These are phyloP conservation scores for Paramecium tetraurelia DNA, from an alignment of 73 alveolate genomes.

Conservation along the genomic window DNA sequence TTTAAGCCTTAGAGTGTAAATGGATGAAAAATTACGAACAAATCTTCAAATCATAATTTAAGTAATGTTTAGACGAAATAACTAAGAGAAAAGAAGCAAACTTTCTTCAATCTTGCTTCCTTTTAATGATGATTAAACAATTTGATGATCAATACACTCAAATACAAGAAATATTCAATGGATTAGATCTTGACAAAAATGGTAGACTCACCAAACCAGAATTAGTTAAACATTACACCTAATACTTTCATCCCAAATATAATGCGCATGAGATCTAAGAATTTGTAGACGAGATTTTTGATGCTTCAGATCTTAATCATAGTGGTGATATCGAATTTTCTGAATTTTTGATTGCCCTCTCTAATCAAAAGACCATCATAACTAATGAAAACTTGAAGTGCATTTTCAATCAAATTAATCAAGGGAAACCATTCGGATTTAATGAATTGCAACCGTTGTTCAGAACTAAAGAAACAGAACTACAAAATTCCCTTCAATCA, in stretches of 20 bases:
- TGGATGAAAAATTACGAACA: not conserved
- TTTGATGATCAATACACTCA: not conserved
- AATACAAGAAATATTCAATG: not conserved
- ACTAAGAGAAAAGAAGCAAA: not conserved
- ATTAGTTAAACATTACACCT: not conserved
- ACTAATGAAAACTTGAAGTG: not conserved
- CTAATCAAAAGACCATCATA: not conserved
- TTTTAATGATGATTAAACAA: not conserved
- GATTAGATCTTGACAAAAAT: not conserved
- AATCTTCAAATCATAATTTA: not conserved
- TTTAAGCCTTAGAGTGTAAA: not conserved
- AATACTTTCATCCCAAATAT: not conserved
- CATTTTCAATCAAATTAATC: not conserved
- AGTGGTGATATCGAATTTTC: slow-evolving; percentile 4
- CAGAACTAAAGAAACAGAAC: not conserved
- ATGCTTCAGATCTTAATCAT: slow-evolving; percentile 5
- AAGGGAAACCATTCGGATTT: not conserved
- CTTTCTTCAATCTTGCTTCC: not conserved
- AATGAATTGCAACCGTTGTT: not conserved
- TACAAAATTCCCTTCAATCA: not conserved
- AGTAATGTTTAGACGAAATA: not conserved
- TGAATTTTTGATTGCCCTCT: not conserved
- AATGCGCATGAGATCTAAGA: not conserved
- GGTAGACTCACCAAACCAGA: not conserved
- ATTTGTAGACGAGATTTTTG: not conserved